phyloP scores from a whole-genome alignment of 208 protist species.

The Leishmania turanica region DNA sequence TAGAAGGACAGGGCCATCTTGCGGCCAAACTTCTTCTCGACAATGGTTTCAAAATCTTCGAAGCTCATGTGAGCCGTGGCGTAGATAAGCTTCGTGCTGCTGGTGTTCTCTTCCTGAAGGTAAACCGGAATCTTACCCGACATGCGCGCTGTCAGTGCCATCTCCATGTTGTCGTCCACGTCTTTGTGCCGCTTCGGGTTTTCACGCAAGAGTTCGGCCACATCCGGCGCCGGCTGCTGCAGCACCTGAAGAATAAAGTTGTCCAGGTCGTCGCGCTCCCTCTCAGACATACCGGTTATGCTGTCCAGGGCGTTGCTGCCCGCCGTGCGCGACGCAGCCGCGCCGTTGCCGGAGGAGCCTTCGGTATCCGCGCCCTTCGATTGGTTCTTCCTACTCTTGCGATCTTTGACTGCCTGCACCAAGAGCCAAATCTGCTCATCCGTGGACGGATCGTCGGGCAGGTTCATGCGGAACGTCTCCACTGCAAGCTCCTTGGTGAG shows the following conservation, averaged over 20 bases:
- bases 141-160: slow-evolving; percentile 41
- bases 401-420: slow-evolving; percentile 41
- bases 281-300: slow-evolving; percentile 51
- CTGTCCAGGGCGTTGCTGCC: background rate
- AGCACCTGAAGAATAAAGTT: slow-evolving; percentile 82
- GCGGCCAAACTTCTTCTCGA: slow-evolving; percentile 83
- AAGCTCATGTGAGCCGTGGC: slow-evolving; percentile 68
- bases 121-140: slow-evolving; percentile 75
- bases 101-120: slow-evolving; percentile 67
- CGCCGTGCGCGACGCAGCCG: background rate
- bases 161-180: slow-evolving; percentile 42
- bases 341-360: background rate
- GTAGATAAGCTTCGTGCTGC: slow-evolving; percentile 68
- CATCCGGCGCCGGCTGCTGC: slow-evolving; percentile 47
- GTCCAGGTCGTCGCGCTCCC: slow-evolving; percentile 71
- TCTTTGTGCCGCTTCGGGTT: slow-evolving; percentile 29
- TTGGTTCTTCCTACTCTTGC: slow-evolving; percentile 29
- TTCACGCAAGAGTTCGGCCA: slow-evolving; percentile 41
- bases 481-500: slow-evolving; percentile 51
- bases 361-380: slow-evolving; percentile 10
- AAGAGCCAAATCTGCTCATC: slow-evolving; percentile 66
- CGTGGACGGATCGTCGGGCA: slow-evolving; percentile 41
- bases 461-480: slow-evolving; percentile 72
- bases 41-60: slow-evolving; percentile 63
- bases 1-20: slow-evolving; percentile 77